Evolutionary conservation across 345 rosid genomes (phyloP).

Genomic region (Brassica napus): DNA sequence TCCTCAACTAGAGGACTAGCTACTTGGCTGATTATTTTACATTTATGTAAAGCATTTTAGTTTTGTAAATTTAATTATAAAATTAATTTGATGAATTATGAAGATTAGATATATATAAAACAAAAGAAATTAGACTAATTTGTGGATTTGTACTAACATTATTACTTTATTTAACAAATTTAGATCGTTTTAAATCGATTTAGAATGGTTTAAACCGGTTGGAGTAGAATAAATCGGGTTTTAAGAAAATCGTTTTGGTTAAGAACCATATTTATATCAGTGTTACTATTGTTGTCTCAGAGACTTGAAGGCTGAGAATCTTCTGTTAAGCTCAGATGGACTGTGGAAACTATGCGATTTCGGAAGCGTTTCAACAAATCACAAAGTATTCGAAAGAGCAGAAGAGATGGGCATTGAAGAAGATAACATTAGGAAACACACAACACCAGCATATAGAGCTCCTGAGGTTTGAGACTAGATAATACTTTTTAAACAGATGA

Average conservation of each 20-base stretch:
- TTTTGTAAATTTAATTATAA: too few species aligned
- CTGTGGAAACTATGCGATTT: conserved; percentile 93
- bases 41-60: too few species aligned
- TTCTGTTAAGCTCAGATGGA: conserved; percentile 77
- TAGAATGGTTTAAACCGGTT: too few species aligned
- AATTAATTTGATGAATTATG: background rate
- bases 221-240: too few species aligned
- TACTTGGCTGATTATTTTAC: too few species aligned
- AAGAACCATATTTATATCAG: background rate
- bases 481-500: conserved; percentile 25
- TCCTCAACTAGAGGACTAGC: background rate
- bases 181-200: too few species aligned
- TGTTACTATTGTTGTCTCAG: conserved; percentile 44
- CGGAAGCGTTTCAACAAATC: conserved; percentile 91
- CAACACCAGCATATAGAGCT: conserved; percentile 97
- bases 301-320: conserved; percentile 97
- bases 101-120: too few species aligned
- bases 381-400: conserved; percentile 87
- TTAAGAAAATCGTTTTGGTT: too few species aligned
- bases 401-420: conserved; percentile 99
- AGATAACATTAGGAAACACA: conserved; percentile 92
- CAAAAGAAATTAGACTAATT: too few species aligned
- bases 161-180: too few species aligned
- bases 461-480: conserved; percentile 72
- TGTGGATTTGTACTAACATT: too few species aligned